Base-by-base conservation (phyloP, 352 stramenopile genomes). In the Blastocystis sp. region DNA sequence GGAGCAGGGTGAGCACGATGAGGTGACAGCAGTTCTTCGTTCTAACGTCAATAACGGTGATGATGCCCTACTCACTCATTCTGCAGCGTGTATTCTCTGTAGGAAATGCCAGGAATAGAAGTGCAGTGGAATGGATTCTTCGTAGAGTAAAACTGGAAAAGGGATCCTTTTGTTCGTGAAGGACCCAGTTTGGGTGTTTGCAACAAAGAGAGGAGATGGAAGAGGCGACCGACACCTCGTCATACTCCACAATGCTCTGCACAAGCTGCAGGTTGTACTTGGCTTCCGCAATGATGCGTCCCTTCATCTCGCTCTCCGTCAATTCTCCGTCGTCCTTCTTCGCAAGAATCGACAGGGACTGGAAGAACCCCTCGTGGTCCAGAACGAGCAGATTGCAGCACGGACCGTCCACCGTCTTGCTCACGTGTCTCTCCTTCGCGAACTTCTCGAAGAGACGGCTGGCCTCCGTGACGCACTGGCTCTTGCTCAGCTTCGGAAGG, bases 261-360 rank as follows among this genome's bases (percentile, higher is more conserved):
- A 85, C 51, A 62, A 85, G 10, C 6, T 31, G 50, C 3, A 67
- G 55, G 55, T 85, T 85, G 51, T 85, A 85, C 55, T 85, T 85
- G n/a, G 66, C 55, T 29, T 85, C 41, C 26, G 74, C 65, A 10
- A 85, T 51, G 31, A 85, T 35, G 19, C 41, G 59, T 31, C 66
- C 74, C 37, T 69, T 66, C 33, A 85, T 9, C 24, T 31, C 50
- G 2, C 24, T 6, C 37, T 62, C 26, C 3, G 33, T 55, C 61
- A 62, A 19, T 21, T 70, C 74, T 69, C 26, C 33, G 16, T 81
- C 61, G 4, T 35, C 29, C 12, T 21, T 67, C 10, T 50, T 37
- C 33, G 74, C 50, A 6, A 85, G 41, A 4, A 39, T 41, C 31
- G 6, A 37, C 33, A 85, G 24, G 1, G 74, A 69, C 10, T 51